phyloP scores from a whole-genome alignment of 345 rosid genomes.

The Gossypium sturtianum region DNA sequence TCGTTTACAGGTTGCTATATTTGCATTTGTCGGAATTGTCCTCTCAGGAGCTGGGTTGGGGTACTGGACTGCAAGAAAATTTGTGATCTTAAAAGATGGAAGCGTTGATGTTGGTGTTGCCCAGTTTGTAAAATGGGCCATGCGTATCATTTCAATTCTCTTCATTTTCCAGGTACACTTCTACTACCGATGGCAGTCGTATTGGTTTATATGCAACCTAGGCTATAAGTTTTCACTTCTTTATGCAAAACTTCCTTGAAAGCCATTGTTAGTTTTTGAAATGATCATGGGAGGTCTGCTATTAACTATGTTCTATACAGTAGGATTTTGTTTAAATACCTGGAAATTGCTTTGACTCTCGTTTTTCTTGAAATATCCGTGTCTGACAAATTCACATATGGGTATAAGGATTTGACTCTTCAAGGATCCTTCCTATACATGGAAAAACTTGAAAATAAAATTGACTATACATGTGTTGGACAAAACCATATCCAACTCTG shows the following conservation, averaged over 20 bases:
- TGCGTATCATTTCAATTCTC: slow-evolving; percentile 60
- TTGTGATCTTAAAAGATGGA: slow-evolving; percentile 71
- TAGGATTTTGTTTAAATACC: not conserved
- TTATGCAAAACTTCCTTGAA: not conserved
- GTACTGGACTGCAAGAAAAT: slow-evolving; percentile 84
- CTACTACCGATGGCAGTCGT: not conserved
- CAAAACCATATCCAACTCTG: not conserved
- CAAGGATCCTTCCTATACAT: not conserved
- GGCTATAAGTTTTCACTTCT: not conserved
- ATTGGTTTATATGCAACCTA: slow-evolving; percentile 1
- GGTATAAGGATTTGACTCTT: not conserved
- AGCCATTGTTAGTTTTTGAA: not conserved
- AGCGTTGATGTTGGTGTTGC: slow-evolving; percentile 74
- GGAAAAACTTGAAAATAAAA: not conserved
- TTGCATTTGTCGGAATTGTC: slow-evolving; percentile 55
- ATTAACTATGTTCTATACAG: not conserved
- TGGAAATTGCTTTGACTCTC: not conserved
- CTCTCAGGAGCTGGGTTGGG: slow-evolving; percentile 92
- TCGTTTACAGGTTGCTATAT: slow-evolving; percentile 51
- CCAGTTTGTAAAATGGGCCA: slow-evolving; percentile 90
- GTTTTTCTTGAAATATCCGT: not conserved
- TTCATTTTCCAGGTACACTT: slow-evolving; percentile 64
- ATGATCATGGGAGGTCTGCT: not conserved
- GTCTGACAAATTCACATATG: not conserved
- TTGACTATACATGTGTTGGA: not conserved